These are phyloP conservation scores for Pichia kluyveri DNA, from an alignment of 805 yeast genomes.

Conservation along the genomic window DNA sequence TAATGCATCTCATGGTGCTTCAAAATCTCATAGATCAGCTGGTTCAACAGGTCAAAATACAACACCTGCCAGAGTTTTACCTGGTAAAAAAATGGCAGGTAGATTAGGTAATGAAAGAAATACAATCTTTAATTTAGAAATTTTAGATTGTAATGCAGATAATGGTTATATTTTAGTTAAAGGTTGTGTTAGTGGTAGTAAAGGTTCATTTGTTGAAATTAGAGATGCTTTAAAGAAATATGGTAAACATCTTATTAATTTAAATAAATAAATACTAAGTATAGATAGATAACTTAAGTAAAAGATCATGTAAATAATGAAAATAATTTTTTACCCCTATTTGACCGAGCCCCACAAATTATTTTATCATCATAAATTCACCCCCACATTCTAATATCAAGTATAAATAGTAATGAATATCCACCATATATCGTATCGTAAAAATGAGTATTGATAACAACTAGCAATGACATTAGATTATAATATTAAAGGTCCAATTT, in stretches of 20 bases:
- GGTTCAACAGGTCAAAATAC: slow-evolving; percentile 97
- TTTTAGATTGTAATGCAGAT: slow-evolving; percentile 72
- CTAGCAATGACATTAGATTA: slow-evolving; percentile 4
- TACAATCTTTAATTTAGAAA: slow-evolving; percentile 68
- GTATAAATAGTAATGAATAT: too few species aligned
- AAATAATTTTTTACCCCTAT: too few species aligned
- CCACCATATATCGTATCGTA: too few species aligned
- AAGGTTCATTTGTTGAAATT: slow-evolving; percentile 61
- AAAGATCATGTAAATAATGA: neutral
- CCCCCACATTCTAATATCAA: too few species aligned
- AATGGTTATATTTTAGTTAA: slow-evolving; percentile 75
- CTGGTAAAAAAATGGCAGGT: slow-evolving; percentile 98
- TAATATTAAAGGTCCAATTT: slow-evolving; percentile 16
- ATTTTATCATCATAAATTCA: too few species aligned
- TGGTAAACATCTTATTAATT: slow-evolving; percentile 21
- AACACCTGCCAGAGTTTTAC: slow-evolving; percentile 91
- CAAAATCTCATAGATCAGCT: slow-evolving; percentile 86
- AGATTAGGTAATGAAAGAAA: slow-evolving; percentile 76
- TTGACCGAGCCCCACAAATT: too few species aligned
- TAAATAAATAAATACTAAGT: slow-evolving; percentile 1
- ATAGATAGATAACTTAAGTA: neutral
- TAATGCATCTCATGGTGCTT: slow-evolving; percentile 92
- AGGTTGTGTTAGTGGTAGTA: slow-evolving; percentile 90
- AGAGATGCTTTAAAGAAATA: slow-evolving; percentile 62
- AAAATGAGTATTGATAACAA: too few species aligned